phyloP scores from a whole-genome alignment of 2,329 filamentous ascomycete genomes.

The Endoconidiophora laricicola region DNA sequence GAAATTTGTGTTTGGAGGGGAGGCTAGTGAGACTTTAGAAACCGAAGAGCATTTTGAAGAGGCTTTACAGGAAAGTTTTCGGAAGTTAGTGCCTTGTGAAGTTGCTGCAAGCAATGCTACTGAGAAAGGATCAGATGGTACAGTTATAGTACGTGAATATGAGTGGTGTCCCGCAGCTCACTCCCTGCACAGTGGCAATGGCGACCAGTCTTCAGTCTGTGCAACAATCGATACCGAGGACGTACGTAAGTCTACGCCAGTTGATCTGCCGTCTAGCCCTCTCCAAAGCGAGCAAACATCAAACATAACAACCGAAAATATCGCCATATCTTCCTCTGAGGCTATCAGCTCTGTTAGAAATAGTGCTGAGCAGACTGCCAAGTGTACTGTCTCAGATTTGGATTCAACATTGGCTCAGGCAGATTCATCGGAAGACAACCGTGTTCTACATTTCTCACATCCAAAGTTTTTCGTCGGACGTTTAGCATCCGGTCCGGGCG shows the following conservation, averaged over 20 bases:
- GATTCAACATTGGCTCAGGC: neutral
- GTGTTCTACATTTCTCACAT: slow-evolving; percentile 2
- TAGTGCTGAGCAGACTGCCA: neutral
- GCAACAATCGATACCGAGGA: neutral
- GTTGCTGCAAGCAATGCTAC: neutral
- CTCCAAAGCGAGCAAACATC: neutral
- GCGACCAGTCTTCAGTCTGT: neutral
- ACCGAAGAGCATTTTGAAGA: neutral
- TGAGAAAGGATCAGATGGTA: neutral
- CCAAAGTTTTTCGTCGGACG: slow-evolving; percentile 9
- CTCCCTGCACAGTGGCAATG: neutral
- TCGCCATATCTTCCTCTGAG: neutral
- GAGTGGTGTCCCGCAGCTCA: neutral
- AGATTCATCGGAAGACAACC: neutral
- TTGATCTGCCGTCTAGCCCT: neutral
- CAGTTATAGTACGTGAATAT: neutral
- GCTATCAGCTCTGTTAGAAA: neutral
- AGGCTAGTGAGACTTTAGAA: neutral
- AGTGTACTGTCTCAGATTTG: neutral
- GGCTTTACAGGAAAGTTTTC: slow-evolving; percentile 1
- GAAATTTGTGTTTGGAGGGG: slow-evolving; percentile 8
- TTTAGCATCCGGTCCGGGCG: slow-evolving; percentile 1
- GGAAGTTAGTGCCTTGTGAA: neutral
- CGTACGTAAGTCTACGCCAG: too few species aligned
- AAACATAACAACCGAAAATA: neutral